Evolutionary conservation across 2,329 filamentous ascomycete genomes (phyloP), one percentile per base, ranked within the genome.

Genomic region (Pestalotiopsis fici): DNA sequence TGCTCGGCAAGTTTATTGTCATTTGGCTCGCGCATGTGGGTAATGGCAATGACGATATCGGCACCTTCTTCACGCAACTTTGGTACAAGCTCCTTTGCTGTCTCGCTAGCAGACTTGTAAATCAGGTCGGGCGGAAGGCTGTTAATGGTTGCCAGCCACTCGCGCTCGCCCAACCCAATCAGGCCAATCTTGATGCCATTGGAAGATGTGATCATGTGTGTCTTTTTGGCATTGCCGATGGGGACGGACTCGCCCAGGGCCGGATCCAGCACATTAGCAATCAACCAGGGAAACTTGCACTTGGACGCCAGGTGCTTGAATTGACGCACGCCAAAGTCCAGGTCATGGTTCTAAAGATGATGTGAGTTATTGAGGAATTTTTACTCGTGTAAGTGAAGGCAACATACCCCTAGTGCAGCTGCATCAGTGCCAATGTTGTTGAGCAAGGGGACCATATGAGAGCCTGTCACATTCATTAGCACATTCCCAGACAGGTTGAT

Each of bases 141-240:
- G 79, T 97, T 97, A 80, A 97, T 95, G 0, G 94, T 97, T 68
- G 90, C 93, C 13, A 97, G 87, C 91, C 94, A 97, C 78, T 97
- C 94, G 61, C 93, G 86, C 81, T 97, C 94, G 1, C 92, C 94
- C 2, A 98, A 84, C 0, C 95, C 94, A 66, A 97, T 91, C 56
- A 97, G 83, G 11, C 95, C 94, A 54, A 97, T 86, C 75, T 95
- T 96, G 79, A 97, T 86, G 27, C 94, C 94, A 77, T 95, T 95
- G 12, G 92, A 93, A 0, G 92, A 85, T 2, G 91, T 93, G 66
- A 97, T 80, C 82, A 97, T 93, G 69, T 89, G 84, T 0, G 93
- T 96, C 75, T 90, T 90, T 72, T 88, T 85, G 66, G 92, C 93
- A 73, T 94, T 90, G 15, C 91, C 94, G 35, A 97, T 87, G 3